Evolutionary conservation across 805 yeast species (phyloP).

Genomic region (Ogataea trehalophila): DNA sequence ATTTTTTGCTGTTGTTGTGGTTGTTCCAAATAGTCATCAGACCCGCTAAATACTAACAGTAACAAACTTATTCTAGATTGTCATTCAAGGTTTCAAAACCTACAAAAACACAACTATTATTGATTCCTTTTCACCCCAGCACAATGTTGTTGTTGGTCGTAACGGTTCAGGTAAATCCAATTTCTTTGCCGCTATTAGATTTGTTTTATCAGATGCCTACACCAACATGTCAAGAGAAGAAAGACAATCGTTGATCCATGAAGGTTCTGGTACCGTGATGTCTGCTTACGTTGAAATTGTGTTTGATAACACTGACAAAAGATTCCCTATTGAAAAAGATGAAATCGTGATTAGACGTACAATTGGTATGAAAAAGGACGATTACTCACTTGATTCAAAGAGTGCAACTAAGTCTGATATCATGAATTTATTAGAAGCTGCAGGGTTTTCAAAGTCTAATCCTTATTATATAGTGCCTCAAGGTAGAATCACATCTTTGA

Average conservation of each 20-base stretch:
- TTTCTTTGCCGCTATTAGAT: conserved; percentile 90
- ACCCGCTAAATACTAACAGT: not conserved
- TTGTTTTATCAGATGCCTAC: conserved; percentile 86
- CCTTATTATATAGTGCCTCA: conserved; percentile 98
- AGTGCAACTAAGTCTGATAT: conserved; percentile 77
- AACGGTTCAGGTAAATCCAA: conserved; percentile 98
- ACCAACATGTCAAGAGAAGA: conserved; percentile 81
- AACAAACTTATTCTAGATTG: conserved; percentile 35
- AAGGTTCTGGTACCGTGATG: conserved; percentile 85
- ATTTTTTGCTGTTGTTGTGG: not conserved
- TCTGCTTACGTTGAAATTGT: conserved; percentile 89
- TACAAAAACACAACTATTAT: conserved; percentile 78
- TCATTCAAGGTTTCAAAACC: conserved; percentile 90
- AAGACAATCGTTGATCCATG: conserved; percentile 81
- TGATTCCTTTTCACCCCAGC: conserved; percentile 71
- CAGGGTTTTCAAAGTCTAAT: conserved; percentile 85
- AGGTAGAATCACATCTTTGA: conserved; percentile 82
- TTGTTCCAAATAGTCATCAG: not conserved
- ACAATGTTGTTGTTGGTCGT: conserved; percentile 84
- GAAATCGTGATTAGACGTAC: conserved; percentile 81
- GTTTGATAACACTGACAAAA: conserved; percentile 73
- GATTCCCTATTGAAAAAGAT: conserved; percentile 65
- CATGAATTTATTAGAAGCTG: conserved; percentile 77
- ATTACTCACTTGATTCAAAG: conserved; percentile 76
- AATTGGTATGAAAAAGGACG: conserved; percentile 90